Evolutionary conservation across 2,329 filamentous ascomycete genomes (phyloP).

Genomic region (Sclerotinia minor): DNA sequence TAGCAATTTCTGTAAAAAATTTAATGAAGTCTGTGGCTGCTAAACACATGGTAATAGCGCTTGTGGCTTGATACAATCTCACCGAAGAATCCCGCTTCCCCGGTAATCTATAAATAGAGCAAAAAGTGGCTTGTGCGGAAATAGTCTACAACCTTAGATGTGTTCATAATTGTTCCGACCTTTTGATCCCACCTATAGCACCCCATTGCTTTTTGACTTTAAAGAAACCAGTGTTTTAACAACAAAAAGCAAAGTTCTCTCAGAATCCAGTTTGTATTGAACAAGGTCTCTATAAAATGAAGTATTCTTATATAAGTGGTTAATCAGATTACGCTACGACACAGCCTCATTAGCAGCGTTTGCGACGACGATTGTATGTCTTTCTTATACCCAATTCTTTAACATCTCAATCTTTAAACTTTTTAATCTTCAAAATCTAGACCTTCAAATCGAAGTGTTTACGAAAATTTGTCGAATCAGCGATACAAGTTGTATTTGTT

Average conservation of each 20-base stretch:
- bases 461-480: too few relatives aligned
- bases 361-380: background rate
- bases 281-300: background rate
- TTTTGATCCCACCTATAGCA: background rate
- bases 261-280: background rate
- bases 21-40: background rate
- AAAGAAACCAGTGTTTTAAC: background rate
- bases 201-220: background rate
- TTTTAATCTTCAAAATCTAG: too few relatives aligned
- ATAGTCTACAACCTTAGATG: background rate
- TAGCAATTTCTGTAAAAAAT: background rate
- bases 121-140: background rate
- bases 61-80: background rate
- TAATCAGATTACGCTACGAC: background rate
- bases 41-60: background rate
- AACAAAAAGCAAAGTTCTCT: background rate
- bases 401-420: too few relatives aligned
- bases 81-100: background rate
- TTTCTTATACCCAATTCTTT: background rate
- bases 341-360: background rate
- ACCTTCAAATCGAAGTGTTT: too few relatives aligned
- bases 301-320: background rate
- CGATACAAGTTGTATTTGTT: too few relatives aligned
- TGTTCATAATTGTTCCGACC: background rate
- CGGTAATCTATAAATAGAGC: background rate